Evolutionary conservation across 306 rosid species (phyloP), one percentile per base, ranked within the genome.

Genomic region (Cucurbita ficifolia): DNA sequence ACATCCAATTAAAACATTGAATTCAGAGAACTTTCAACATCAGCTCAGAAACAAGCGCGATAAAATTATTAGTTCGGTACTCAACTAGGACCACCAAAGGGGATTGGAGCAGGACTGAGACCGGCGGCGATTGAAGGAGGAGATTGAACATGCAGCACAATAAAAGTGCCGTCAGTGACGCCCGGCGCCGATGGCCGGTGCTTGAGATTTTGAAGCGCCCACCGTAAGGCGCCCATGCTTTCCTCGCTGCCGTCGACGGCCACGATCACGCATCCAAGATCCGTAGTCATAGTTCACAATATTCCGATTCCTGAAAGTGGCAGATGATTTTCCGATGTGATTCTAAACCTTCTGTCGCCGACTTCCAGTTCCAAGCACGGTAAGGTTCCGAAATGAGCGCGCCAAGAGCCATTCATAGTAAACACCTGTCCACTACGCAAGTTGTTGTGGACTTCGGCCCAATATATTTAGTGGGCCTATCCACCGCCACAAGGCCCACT

Each of bases 41-140:
- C 13, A 4, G 17, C 43, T 40, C 43, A 24, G 14, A 22, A 7
- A 59, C 11, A 12, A 75, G 17, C 52, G 36, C 6, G 16, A 17
- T 21, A 35, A 22, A 11, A 17, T 7, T 8, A 8, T 3, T n/a
- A 22, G 16, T 6, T 17, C 11, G 22, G 7, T 7, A 82, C 88
- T 74, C 78, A 86, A 93, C 94, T 88, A 75, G 97, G 95, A 0
- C 97, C 97, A 48, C 94, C 96, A 75, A 94, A 90, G 51, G 98
- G 98, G 36, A 94, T 87, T 6, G 81, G 58, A 78, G 16, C 51
- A 46, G 51, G 51, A 46, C 51, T 46, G 51, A 46, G 51, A 11
- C 51, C 51, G 51, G 51, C 51, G 4, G 51, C 51, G 51, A 46
- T 46, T 46, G 51, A 46, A 11, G 51, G 51, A 46, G 51, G 51